A percentile compares a stretch with the other conserved stretches of the same genome.
Conservation (phyloP, 1,139 yeast genomes). For the Scheffersomyces titani region DNA sequence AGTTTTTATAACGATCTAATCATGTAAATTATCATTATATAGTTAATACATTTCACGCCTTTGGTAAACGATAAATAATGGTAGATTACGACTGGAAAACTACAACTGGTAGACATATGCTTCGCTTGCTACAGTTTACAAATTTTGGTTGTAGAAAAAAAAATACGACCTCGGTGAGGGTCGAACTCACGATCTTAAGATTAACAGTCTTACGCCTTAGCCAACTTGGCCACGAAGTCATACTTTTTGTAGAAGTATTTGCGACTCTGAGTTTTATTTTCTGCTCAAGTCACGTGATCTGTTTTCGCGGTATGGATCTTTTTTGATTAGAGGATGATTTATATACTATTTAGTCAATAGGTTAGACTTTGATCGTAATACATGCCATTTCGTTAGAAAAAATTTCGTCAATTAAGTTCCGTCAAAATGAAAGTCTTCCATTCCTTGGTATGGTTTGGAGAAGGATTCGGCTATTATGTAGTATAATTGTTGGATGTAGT, state of each 20-base stretch:
- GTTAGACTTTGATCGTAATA: too few species aligned
- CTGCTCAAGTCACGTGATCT: background rate
- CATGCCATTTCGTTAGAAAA: too few species aligned
- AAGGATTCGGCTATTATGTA: too few species aligned
- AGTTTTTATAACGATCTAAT: background rate
- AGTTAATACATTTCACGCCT: background rate
- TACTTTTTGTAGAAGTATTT: background rate
- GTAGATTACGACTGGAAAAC: too few species aligned
- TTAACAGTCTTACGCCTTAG: conserved; percentile 59
- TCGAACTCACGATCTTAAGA: conserved; percentile 49
- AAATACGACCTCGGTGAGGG: conserved; percentile 44
- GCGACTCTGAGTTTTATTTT: background rate
- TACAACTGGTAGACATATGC: too few species aligned
- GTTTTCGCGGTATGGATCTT: background rate
- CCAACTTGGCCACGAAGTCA: conserved; percentile 60
- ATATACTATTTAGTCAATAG: too few species aligned
- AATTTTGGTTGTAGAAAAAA: background rate
- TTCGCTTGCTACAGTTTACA: too few species aligned
- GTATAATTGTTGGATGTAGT: too few species aligned
- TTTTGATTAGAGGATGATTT: too few species aligned
- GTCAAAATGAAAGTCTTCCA: too few species aligned
- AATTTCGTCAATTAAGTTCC: too few species aligned
- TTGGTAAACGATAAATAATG: conserved; percentile 2
- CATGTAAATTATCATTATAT: background rate
- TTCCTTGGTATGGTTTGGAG: too few species aligned